phyloP scores from a whole-genome alignment of 306 rosid genomes.

The Cicer cuneatum region DNA sequence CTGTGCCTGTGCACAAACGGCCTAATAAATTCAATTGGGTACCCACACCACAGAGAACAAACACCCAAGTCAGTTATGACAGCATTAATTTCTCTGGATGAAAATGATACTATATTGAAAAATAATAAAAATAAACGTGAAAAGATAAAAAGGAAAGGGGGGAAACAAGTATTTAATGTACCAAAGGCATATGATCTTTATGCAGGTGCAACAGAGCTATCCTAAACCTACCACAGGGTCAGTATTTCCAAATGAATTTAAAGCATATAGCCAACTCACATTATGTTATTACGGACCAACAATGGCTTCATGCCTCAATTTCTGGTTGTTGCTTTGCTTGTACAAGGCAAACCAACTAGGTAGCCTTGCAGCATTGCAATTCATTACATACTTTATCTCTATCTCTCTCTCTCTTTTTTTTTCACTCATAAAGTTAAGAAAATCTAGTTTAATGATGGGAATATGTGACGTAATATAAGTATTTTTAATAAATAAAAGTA shows the following conservation, averaged over 20 bases:
- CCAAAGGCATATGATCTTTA: slow-evolving; percentile 44
- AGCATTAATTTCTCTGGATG: neutral
- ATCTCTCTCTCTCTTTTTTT: too few species aligned
- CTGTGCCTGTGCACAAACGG: neutral
- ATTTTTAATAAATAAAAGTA: neutral
- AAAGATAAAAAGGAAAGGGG: neutral
- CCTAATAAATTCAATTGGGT: slow-evolving; percentile 39
- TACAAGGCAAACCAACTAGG: slow-evolving; percentile 1
- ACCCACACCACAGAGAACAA: slow-evolving; percentile 44
- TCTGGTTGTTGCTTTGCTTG: slow-evolving; percentile 40
- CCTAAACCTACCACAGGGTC: slow-evolving; percentile 30
- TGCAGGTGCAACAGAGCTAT: slow-evolving; percentile 51
- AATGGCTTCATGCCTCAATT: slow-evolving; percentile 23
- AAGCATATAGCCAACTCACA: slow-evolving; percentile 29
- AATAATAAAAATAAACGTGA: neutral
- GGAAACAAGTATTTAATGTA: slow-evolving; percentile 1
- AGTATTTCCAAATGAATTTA: slow-evolving; percentile 26
- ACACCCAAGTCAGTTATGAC: slow-evolving; percentile 30
- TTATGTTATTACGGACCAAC: slow-evolving; percentile 30
- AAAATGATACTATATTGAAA: neutral
- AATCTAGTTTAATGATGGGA: neutral
- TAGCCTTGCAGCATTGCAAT: neutral
- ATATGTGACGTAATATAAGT: neutral
- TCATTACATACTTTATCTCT: neutral
- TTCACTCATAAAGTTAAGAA: neutral